Percentiles rank a stretch among this genome's conserved stretches.
Evolutionary conservation across 179 eudicot species (phyloP).

Genomic region (Silene vulgaris): DNA sequence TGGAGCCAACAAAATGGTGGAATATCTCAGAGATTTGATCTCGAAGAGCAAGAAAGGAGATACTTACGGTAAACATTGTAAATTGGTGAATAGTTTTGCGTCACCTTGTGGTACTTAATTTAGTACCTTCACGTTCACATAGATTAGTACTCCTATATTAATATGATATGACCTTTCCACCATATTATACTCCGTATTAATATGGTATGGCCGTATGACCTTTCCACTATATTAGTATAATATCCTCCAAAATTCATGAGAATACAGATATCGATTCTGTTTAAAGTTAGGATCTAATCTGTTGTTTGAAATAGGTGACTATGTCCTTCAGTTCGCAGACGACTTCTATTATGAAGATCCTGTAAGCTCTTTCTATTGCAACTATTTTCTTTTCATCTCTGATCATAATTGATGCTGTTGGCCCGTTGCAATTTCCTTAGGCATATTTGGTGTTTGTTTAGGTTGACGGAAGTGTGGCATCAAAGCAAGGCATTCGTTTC

Average conservation of each 20-base stretch:
- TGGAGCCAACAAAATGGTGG: conserved; percentile 92
- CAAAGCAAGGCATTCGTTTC: conserved; percentile 93
- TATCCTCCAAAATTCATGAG: background rate
- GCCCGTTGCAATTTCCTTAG: background rate
- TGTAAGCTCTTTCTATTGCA: conserved; percentile 44
- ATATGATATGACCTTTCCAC: background rate
- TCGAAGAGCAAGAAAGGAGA: conserved; percentile 83
- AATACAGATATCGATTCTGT: background rate
- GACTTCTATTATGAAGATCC: conserved; percentile 90
- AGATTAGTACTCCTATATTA: no score
- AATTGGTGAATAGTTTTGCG: background rate
- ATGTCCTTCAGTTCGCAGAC: conserved; percentile 73
- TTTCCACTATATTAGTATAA: background rate
- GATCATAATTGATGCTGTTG: background rate
- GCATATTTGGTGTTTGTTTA: conserved; percentile 22
- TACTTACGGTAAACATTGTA: conserved; percentile 49
- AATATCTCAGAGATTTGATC: conserved; percentile 68
- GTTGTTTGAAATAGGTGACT: conserved; percentile 49
- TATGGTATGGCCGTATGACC: background rate
- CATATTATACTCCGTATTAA: background rate
- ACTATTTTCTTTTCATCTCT: background rate
- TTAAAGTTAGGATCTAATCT: conserved; percentile 24
- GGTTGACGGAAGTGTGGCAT: conserved; percentile 88
- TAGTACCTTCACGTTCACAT: no score
- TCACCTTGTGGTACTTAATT: background rate